These are phyloP conservation scores for Didymella pinodella DNA, from an alignment of 2,329 filamentous ascomycete genomes.

Conservation along the genomic window DNA sequence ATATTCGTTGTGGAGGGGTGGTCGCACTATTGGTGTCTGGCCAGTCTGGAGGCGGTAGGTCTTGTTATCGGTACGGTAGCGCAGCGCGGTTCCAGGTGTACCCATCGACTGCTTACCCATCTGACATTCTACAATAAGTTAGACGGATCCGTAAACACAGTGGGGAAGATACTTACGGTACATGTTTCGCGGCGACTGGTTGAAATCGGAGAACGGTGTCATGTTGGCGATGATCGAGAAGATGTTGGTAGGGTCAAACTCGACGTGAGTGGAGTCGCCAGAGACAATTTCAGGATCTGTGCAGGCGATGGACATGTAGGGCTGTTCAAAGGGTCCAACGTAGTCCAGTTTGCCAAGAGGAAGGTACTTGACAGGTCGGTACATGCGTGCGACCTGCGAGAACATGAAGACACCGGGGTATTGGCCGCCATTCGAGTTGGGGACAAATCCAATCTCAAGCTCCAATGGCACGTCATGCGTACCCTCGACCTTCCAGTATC, in stretches of 20 bases:
- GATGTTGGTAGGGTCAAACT: constrained; percentile 94
- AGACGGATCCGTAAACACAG: neutral
- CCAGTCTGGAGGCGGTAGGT: constrained; percentile 93
- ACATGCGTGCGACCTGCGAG: constrained; percentile 83
- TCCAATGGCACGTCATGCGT: constrained; percentile 79
- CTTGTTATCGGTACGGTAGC: constrained; percentile 96
- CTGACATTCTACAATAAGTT: constrained; percentile 58
- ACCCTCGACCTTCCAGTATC: constrained; percentile 95
- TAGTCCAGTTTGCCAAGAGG: constrained; percentile 85
- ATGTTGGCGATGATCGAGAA: constrained; percentile 97
- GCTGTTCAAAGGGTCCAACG: constrained; percentile 93
- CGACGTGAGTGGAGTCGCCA: constrained; percentile 91
- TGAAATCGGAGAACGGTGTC: constrained; percentile 98
- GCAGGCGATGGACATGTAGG: constrained; percentile 97
- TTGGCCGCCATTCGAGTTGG: constrained; percentile 86
- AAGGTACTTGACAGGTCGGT: constrained; percentile 90
- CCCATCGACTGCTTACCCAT: constrained; percentile 98
- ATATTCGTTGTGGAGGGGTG: constrained; percentile 93
- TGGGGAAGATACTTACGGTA: constrained; percentile 58
- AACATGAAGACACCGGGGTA: constrained; percentile 97
- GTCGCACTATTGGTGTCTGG: constrained; percentile 91
- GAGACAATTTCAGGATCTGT: constrained; percentile 86
- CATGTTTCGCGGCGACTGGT: constrained; percentile 98
- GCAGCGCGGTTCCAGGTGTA: constrained; percentile 84
- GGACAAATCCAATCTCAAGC: constrained; percentile 91